These are phyloP conservation scores for Phytophthora crassamura DNA, from an alignment of 352 stramenopile genomes.

Conservation along the genomic window DNA sequence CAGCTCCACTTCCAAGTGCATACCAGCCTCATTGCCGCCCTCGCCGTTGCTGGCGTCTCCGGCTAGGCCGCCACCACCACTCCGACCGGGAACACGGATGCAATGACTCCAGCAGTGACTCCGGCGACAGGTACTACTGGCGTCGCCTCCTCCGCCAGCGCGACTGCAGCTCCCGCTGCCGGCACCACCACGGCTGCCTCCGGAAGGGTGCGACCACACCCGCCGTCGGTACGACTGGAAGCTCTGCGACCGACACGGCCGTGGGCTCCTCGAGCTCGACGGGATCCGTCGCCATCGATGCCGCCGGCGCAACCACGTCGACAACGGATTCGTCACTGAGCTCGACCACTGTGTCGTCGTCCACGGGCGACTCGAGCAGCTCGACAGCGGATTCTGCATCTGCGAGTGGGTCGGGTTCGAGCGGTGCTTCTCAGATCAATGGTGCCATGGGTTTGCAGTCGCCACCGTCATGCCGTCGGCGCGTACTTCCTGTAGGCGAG, in stretches of 20 bases:
- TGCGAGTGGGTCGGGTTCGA: conserved; percentile 23
- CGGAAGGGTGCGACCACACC: not conserved
- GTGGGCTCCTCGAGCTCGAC: conserved; percentile 15
- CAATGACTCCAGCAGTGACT: not conserved
- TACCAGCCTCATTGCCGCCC: conserved; percentile 32
- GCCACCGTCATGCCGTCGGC: conserved; percentile 17
- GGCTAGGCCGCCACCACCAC: conserved; percentile 18
- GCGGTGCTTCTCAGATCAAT: conserved; percentile 25
- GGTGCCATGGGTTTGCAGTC: conserved; percentile 15
- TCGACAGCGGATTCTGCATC: conserved; percentile 14
- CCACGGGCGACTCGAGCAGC: conserved; percentile 6
- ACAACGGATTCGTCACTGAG: conserved; percentile 13
- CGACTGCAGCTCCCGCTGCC: not conserved
- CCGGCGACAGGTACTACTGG: conserved; percentile 8
- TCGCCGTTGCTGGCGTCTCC: conserved; percentile 29
- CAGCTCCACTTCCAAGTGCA: conserved; percentile 20
- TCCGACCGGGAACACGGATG: conserved; percentile 1
- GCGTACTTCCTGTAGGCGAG: conserved; percentile 39
- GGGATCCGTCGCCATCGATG: not conserved
- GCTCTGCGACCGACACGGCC: conserved; percentile 2
- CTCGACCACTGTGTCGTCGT: conserved; percentile 10
- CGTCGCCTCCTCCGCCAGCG: not conserved
- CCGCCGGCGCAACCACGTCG: conserved; percentile 10
- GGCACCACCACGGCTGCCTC: conserved; percentile 4
- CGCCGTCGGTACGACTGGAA: conserved; percentile 7